Evolutionary conservation across 2,329 filamentous ascomycete species (phyloP).

Genomic region (Aureobasidium uvarum): DNA sequence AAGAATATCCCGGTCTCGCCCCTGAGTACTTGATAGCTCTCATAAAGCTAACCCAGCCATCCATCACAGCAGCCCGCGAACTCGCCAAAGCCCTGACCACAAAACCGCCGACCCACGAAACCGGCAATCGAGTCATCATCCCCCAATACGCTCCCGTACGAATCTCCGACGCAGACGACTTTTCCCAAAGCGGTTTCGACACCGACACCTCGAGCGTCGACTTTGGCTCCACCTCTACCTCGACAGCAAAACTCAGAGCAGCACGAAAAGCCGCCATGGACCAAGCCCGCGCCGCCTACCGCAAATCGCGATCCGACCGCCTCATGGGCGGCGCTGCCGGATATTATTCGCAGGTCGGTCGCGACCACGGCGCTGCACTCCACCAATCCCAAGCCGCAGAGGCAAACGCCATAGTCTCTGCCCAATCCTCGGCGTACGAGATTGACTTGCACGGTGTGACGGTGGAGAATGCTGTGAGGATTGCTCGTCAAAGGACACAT

Average conservation of each 20-base stretch:
- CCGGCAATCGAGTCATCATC: constrained; percentile 50
- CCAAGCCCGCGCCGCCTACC: constrained; percentile 59
- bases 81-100: constrained; percentile 56
- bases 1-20: constrained; percentile 56
- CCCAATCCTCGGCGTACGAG: constrained; percentile 57
- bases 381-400: constrained; percentile 61
- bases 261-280: constrained; percentile 54
- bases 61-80: constrained; percentile 58
- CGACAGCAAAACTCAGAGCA: constrained; percentile 48
- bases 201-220: constrained; percentile 11
- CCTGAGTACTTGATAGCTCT: constrained; percentile 52
- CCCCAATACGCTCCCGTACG: constrained; percentile 47
- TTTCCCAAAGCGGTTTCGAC: constrained; percentile 2
- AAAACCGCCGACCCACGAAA: constrained; percentile 33
- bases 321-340: constrained; percentile 72
- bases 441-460: constrained; percentile 83
- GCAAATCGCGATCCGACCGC: constrained; percentile 64
- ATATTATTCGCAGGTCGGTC: constrained; percentile 70
- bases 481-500: constrained; percentile 65
- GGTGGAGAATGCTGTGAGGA: constrained; percentile 76
- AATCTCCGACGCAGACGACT: constrained; percentile 35
- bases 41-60: constrained; percentile 57
- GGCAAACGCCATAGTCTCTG: constrained; percentile 67
- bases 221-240: constrained; percentile 35
- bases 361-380: constrained; percentile 60